Percentiles rank a stretch among this genome's conserved stretches.
Conservation (phyloP, 257 asterid genomes). For the Fraxinus quadrangulata region DNA sequence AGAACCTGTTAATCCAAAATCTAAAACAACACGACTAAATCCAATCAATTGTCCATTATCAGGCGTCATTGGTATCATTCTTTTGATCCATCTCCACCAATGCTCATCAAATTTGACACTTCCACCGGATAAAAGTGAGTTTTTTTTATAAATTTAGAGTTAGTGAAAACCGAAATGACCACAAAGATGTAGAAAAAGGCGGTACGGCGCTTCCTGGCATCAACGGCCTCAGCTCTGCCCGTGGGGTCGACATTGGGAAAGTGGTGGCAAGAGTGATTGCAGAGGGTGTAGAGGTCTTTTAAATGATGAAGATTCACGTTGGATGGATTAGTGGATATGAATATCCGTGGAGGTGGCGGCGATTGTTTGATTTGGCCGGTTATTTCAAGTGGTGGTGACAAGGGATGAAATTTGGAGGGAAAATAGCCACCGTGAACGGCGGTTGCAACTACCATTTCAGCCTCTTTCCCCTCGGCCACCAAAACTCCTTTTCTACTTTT, state of each 20-base stretch:
- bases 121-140: constrained; percentile 18
- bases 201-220: constrained; percentile 52
- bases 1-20: constrained; percentile 69
- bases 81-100: constrained; percentile 68
- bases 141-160: constrained; percentile 30
- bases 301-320: constrained; percentile 53
- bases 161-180: constrained; percentile 69
- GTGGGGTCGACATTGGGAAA: constrained; percentile 56
- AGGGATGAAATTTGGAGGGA: constrained; percentile 51
- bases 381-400: constrained; percentile 34
- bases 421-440: constrained; percentile 46
- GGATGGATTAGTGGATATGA: constrained; percentile 62
- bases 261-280: constrained; percentile 89
- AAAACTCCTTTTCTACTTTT: background rate
- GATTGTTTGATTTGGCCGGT: constrained; percentile 32
- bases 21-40: constrained; percentile 87
- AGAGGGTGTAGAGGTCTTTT: constrained; percentile 55
- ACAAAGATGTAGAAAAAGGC: constrained; percentile 79
- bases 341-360: constrained; percentile 48
- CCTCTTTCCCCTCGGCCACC: constrained; percentile 1
- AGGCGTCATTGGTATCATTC: constrained; percentile 64
- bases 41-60: constrained; percentile 74
- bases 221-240: constrained; percentile 64
- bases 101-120: constrained; percentile 28
- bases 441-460: constrained; percentile 57